phyloP scores from a whole-genome alignment of 441 rosid genomes.

The Pelargonium citronellum region DNA sequence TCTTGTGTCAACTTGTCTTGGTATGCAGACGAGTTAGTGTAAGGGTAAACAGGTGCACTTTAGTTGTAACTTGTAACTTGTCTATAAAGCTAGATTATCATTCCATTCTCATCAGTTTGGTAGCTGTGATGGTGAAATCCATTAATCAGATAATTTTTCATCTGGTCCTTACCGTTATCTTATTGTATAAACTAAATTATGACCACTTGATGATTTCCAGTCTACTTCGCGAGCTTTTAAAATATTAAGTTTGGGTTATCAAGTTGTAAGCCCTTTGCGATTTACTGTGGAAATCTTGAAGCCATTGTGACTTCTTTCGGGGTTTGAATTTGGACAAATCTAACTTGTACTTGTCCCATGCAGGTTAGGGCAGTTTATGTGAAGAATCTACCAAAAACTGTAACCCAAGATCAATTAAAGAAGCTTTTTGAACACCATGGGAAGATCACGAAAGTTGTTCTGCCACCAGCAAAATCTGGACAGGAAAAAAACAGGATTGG shows the following conservation, averaged over 20 bases:
- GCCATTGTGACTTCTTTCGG: background rate
- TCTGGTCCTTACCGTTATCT: background rate
- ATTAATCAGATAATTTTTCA: background rate
- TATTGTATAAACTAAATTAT: background rate
- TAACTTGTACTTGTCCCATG: slow-evolving; percentile 11
- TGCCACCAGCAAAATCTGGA: slow-evolving; percentile 37
- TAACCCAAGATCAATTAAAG: slow-evolving; percentile 34
- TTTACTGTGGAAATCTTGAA: background rate
- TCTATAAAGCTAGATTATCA: background rate
- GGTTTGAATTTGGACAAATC: slow-evolving; percentile 6
- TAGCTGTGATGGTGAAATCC: background rate
- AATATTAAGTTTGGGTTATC: background rate
- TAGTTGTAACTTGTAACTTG: background rate
- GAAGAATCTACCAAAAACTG: slow-evolving; percentile 33
- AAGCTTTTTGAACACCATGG: slow-evolving; percentile 37
- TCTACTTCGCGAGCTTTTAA: background rate
- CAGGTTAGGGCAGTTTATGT: slow-evolving; percentile 39
- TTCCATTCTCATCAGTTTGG: background rate
- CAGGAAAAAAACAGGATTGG: slow-evolving; percentile 39
- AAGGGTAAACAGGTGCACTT: background rate
- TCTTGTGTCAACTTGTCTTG: background rate
- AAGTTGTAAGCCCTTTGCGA: background rate
- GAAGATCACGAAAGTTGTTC: slow-evolving; percentile 32
- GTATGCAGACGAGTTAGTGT: background rate
- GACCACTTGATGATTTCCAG: background rate